Evolutionary conservation across 768 basidiomycete genomes (phyloP), one percentile per base, ranked within the genome.

Genomic region (Calocera cornea): DNA sequence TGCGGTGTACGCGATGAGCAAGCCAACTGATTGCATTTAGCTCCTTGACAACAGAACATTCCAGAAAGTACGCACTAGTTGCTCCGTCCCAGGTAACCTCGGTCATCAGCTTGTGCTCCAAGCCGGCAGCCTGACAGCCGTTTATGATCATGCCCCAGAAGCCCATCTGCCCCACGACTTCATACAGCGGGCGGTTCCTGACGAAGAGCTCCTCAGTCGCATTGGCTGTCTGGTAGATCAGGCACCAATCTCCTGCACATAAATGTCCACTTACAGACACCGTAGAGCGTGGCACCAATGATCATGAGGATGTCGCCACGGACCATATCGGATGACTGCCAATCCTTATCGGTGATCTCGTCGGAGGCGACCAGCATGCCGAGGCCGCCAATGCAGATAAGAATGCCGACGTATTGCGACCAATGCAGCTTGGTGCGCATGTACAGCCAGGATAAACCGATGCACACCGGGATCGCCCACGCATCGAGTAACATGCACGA

Each of bases 401-500:
- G 69, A 41, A 90, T 79, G 29, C 92, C 90, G 68, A 91, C 73
- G 41, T 91, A 70, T 77, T 94, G 92, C 0, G 89, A 90, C 88
- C 88, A 91, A 68, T 89, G 88, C 74, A 89, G 92, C 73, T 75
- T 84, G 17, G 85, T 83, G 38, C 87, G 83, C 84, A 93, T 86
- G 77, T 90, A 93, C 10, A 93, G 65, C 84, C 86, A 94, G 34
- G 86, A 86, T 76, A 93, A 86, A 77, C 89, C 82, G 74, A 93
- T 78, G 75, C 92, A 93, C 14, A 89, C 83, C 29, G 92, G 92
- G 72, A 92, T 94, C 0, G 92, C 92, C 91, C 90, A 92, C 84
- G 91, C 90, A 73, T 93, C 90, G 60, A 94, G 85, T n/a, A 94
- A 83, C 89, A 92, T 92, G 76, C 89, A 91, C 0, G 92, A 93